Evolutionary conservation across 306 rosid genomes (phyloP).

Genomic region (Luffa acutangula): DNA sequence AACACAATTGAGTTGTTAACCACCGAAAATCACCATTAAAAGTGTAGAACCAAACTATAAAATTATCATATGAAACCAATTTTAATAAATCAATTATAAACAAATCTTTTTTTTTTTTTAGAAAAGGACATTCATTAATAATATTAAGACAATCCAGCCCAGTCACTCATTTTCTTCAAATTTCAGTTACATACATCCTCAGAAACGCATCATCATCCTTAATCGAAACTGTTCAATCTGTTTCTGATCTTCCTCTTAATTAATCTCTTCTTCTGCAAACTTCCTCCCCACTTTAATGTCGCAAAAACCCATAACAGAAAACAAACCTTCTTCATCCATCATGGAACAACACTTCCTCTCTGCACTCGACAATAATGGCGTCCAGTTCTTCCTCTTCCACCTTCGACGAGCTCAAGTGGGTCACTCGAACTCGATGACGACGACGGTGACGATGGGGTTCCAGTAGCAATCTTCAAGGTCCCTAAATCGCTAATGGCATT

Average conservation of each 20-base stretch:
- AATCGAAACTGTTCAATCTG: neutral
- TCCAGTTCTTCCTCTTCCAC: constrained; percentile 11
- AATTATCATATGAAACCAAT: too few relatives aligned
- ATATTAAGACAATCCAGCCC: too few relatives aligned
- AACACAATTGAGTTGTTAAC: too few relatives aligned
- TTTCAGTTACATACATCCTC: neutral
- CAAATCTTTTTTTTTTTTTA: too few relatives aligned
- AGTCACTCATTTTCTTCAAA: too few relatives aligned
- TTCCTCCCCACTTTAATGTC: neutral
- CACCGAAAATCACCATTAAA: too few relatives aligned
- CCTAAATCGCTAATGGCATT: constrained; percentile 36
- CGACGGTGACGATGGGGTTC: constrained; percentile 7
- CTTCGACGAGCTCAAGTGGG: constrained; percentile 58
- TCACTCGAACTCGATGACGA: constrained; percentile 41
- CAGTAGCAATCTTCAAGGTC: constrained; percentile 57
- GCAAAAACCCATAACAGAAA: too few relatives aligned
- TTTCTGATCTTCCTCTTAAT: neutral
- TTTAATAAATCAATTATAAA: too few relatives aligned
- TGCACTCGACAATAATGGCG: neutral
- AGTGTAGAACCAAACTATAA: too few relatives aligned
- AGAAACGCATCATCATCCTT: neutral
- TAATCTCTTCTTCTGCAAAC: neutral
- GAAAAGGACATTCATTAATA: too few relatives aligned
- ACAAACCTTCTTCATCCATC: neutral
- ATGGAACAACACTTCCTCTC: neutral